phyloP scores from a whole-genome alignment of 2,329 filamentous ascomycete species.

The Diaporthe velutina region DNA sequence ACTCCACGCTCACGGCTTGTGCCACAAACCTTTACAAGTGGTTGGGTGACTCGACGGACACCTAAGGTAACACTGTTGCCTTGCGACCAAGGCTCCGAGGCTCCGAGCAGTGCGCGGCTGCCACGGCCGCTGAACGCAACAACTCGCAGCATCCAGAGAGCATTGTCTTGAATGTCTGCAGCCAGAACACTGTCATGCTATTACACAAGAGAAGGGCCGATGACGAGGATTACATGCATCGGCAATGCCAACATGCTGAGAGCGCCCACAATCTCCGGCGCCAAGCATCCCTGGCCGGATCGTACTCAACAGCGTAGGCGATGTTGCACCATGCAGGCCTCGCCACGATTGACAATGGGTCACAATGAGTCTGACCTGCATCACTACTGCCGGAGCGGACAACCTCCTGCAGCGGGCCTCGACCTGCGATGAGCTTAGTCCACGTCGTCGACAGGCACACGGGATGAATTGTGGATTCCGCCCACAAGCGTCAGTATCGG shows the following conservation, averaged over 20 bases:
- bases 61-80: constrained; percentile 23
- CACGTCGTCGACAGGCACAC: neutral
- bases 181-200: constrained; percentile 9
- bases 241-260: constrained; percentile 4
- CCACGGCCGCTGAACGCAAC: neutral
- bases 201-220: constrained; percentile 6
- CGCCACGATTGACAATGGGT: constrained; percentile 1
- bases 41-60: neutral
- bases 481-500: neutral
- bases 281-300: constrained; percentile 15
- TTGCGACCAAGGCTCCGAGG: neutral
- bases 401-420: neutral
- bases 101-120: constrained; percentile 4
- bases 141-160: neutral
- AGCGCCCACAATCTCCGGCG: neutral
- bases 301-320: constrained; percentile 12
- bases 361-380: constrained; percentile 21
- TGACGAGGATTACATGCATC: constrained; percentile 29
- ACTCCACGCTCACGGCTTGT: neutral
- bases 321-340: constrained; percentile 26
- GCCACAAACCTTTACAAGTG: neutral
- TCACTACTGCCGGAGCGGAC: constrained; percentile 22
- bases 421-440: neutral
- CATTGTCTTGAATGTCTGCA: neutral
- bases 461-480: neutral